A percentile compares a stretch with the other conserved stretches of the same genome.
These are phyloP conservation scores for Penstemon newberryi DNA, from an alignment of 257 asterid species.

Conservation along the genomic window DNA sequence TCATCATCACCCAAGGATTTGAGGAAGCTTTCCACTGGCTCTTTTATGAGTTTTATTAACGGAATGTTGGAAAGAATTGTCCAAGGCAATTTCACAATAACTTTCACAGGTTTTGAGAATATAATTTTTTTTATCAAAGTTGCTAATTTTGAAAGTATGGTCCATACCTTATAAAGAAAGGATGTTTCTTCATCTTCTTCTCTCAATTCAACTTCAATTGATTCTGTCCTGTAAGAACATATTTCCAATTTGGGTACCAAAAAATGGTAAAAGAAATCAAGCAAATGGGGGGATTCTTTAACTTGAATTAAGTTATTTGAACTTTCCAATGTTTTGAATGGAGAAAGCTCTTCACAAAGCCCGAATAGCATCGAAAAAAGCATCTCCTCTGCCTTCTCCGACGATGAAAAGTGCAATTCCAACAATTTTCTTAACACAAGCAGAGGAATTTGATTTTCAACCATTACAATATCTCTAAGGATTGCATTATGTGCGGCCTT, in stretches of 20 bases:
- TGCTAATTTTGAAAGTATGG: constrained; percentile 1
- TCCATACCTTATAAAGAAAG: constrained; percentile 18
- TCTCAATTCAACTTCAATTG: background rate
- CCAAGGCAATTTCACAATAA: constrained; percentile 38
- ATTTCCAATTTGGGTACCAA: constrained; percentile 30
- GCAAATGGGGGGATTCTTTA: constrained; percentile 35
- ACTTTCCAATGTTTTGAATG: constrained; percentile 29
- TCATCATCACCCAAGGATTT: no score
- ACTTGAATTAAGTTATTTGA: background rate
- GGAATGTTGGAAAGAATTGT: constrained; percentile 31
- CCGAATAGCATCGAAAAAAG: constrained; percentile 31
- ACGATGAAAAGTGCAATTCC: constrained; percentile 33
- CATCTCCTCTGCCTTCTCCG: constrained; percentile 29
- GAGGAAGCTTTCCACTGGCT: constrained; percentile 22
- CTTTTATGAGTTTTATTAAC: constrained; percentile 16
- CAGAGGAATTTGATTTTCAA: constrained; percentile 49
- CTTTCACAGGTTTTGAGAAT: constrained; percentile 29
- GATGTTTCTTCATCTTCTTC: constrained; percentile 3
- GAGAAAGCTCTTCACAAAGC: constrained; percentile 31
- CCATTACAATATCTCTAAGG: constrained; percentile 40
- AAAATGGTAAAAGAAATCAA: constrained; percentile 36
- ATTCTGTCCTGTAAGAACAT: background rate
- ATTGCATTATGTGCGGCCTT: constrained; percentile 39
- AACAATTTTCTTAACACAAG: constrained; percentile 34
- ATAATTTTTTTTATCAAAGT: constrained; percentile 17